Conservation (phyloP, 768 basidiomycete genomes). For the Podaxis rugospora region DNA sequence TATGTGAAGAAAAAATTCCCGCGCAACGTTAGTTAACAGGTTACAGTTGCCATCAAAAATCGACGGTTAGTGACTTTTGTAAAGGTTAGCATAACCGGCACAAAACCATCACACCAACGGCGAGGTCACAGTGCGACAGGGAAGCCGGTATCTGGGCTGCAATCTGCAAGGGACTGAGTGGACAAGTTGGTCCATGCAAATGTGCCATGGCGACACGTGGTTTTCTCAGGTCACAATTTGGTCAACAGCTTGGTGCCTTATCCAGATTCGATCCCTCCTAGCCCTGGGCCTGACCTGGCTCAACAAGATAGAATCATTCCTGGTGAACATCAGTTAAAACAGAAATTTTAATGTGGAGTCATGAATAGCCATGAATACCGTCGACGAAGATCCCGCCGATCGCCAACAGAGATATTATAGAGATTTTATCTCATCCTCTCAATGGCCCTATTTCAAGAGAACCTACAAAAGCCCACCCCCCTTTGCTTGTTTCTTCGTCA, state of each 20-base stretch:
- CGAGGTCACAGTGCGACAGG: neutral
- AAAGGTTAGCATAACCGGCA: no score
- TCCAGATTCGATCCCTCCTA: neutral
- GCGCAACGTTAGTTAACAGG: no score
- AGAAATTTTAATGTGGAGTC: neutral
- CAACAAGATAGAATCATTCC: neutral
- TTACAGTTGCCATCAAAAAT: no score
- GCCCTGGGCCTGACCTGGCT: neutral
- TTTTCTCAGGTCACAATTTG: neutral
- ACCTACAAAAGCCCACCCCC: neutral
- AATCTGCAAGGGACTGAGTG: neutral
- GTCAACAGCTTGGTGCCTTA: neutral
- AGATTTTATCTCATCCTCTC: neutral
- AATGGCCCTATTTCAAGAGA: neutral
- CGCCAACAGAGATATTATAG: neutral
- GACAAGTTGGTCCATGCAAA: neutral
- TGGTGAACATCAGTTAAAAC: neutral
- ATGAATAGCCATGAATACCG: neutral
- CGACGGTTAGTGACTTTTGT: no score
- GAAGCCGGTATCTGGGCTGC: neutral
- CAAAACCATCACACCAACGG: neutral
- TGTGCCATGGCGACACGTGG: conserved; percentile 7
- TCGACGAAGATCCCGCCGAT: neutral
- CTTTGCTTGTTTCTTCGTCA: neutral
- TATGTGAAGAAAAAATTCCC: no score